A percentile compares a stretch with the other conserved stretches of the same genome.
phyloP scores from a whole-genome alignment of 2,329 filamentous ascomycete genomes.

The Botrytis fabae region DNA sequence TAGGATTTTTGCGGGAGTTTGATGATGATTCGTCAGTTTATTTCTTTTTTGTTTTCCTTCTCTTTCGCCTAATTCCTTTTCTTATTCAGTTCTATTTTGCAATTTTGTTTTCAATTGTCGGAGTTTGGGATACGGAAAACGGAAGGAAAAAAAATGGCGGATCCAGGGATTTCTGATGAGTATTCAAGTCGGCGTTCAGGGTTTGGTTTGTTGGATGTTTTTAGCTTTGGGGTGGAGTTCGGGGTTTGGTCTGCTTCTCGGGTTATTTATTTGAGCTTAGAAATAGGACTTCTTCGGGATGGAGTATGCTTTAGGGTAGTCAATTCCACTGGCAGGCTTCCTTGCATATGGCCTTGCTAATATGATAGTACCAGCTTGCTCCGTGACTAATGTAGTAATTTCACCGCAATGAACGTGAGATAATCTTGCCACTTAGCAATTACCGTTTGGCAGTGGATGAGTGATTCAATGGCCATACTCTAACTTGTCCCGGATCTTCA shows the following conservation, averaged over 20 bases:
- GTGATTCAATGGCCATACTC: accelerated
- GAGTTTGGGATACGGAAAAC: background rate
- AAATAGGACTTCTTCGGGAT: background rate
- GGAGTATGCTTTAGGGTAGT: background rate
- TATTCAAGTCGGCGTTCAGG: background rate
- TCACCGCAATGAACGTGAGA: background rate
- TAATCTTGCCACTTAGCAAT: background rate
- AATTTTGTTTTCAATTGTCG: background rate
- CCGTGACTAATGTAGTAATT: background rate
- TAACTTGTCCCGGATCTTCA: background rate
- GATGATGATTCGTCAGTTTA: background rate
- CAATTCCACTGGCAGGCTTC: background rate
- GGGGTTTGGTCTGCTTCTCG: background rate
- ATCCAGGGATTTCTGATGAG: too few species aligned
- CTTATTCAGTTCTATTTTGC: background rate
- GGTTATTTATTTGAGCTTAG: background rate
- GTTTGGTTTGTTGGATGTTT: background rate
- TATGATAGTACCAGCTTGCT: background rate
- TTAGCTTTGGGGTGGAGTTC: background rate
- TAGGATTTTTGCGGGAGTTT: background rate
- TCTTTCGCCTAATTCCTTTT: background rate
- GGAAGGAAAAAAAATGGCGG: too few species aligned
- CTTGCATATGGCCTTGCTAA: background rate
- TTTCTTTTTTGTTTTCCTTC: background rate
- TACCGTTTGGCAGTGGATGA: background rate